Evolutionary conservation across 75 land plant genomes (phyloP), one percentile per base, ranked within the genome.

Genomic region (Sequoiadendron giganteum): DNA sequence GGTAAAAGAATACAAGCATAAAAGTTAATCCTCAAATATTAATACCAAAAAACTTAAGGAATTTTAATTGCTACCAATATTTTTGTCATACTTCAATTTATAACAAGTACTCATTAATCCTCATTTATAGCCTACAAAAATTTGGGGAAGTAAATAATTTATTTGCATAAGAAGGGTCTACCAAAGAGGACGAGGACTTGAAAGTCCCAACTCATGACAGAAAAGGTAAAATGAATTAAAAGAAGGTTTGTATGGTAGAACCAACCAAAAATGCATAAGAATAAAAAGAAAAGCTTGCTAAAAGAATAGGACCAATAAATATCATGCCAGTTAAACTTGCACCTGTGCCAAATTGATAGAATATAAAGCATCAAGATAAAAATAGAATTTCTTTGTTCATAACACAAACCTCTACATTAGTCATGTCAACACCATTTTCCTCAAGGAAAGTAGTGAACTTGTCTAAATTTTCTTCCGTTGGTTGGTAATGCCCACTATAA

Each of bases 401-500:
- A 79, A 84, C 48, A 52, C 85, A n/a, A n/a, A 98, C 99, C 97
- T 98, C 95, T 5, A 96, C 97, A 84, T 91, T 90, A 9, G 92
- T 90, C 61, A 97, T 91, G 88, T 97, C 97, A 42, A 96, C 97
- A 54, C 93, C 88, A 87, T 93, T 90, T 34, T 93, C 93, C 70
- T 87, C 83, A 15, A 98, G 94, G 83, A 94, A 93, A 86, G 90
- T 90, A 14, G 93, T 83, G 77, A 98, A 93, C 55, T 91, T 91
- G 85, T 85, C 88, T 90, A 97, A 95, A 88, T 97, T 97, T 87
- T 96, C 97, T 83, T 95, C 95, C 4, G 96, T 97, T 75, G 99
- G 99, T 85, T 76, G 97, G 91, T 98, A 98, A 72, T 98, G 99
- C 18, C 99, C 99, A 87, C 99, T 98, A 85, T 98, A 96, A 21